Percentiles rank a stretch among this genome's conserved stretches.
phyloP scores from a whole-genome alignment of 2,329 filamentous ascomycete species.

The Ophiocordyceps camponoti-saundersi region DNA sequence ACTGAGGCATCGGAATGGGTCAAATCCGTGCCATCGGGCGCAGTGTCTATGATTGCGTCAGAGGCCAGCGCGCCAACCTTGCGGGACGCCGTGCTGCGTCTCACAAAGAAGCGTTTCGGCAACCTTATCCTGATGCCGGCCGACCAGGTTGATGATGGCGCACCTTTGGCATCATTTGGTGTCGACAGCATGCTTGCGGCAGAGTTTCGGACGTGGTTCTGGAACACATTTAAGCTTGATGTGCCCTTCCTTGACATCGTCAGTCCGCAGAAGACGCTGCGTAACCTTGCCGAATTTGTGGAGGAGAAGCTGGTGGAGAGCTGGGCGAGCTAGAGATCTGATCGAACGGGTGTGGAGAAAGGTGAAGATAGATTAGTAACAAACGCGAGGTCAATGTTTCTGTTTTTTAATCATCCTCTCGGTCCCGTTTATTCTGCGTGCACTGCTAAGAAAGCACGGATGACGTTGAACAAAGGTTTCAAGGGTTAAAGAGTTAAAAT shows the following conservation, averaged over 20 bases:
- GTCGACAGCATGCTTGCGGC: slow-evolving; percentile 23
- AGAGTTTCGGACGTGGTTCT: slow-evolving; percentile 21
- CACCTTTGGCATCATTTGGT: slow-evolving; percentile 15
- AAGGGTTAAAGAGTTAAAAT: no score
- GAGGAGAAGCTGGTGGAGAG: not conserved
- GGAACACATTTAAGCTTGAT: slow-evolving; percentile 13
- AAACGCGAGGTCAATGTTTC: not conserved
- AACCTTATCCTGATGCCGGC: slow-evolving; percentile 9
- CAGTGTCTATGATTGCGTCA: not conserved
- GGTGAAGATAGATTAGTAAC: not conserved
- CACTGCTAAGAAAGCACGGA: no score
- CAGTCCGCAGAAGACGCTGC: not conserved
- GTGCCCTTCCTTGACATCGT: slow-evolving; percentile 11
- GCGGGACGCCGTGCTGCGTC: slow-evolving; percentile 1
- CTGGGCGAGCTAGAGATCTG: not conserved
- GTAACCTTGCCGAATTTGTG: not conserved
- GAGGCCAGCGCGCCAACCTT: slow-evolving; percentile 1
- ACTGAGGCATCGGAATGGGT: not conserved
- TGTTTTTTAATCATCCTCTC: no score
- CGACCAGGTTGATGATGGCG: slow-evolving; percentile 10
- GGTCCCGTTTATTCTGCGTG: no score
- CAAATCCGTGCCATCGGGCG: not conserved
- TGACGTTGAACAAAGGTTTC: no score
- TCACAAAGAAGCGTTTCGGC: slow-evolving; percentile 3
- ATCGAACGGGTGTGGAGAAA: not conserved